These are phyloP conservation scores for Ichthyophthirius multifiliis DNA, from an alignment of 169 alveolate species.

Conservation along the genomic window DNA sequence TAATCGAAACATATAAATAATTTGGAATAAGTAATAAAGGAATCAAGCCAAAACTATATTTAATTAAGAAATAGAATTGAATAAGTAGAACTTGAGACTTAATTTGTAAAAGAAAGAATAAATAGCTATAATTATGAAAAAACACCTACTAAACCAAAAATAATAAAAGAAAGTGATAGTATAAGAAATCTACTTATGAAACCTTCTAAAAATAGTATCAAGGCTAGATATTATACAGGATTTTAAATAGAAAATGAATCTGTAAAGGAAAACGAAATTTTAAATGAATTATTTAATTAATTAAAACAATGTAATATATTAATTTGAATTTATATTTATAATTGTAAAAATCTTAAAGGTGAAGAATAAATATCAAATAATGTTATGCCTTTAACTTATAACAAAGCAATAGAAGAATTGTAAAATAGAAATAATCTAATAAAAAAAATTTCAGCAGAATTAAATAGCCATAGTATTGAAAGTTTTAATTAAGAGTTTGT, in stretches of 20 bases:
- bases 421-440: neutral
- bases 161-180: neutral
- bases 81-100: conserved; percentile 10
- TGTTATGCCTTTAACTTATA: neutral
- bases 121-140: neutral
- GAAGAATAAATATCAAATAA: neutral
- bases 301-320: neutral
- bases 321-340: neutral
- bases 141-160: neutral
- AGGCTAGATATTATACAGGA: neutral
- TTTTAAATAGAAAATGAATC: neutral
- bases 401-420: conserved; percentile 1
- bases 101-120: neutral
- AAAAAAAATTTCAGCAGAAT: neutral
- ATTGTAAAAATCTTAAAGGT: neutral
- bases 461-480: neutral
- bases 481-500: neutral
- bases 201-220: neutral
- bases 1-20: neutral
- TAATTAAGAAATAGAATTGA: conserved; percentile 16
- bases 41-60: neutral
- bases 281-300: neutral
- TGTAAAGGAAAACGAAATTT: neutral
- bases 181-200: neutral
- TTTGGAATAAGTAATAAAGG: neutral